Conservation (phyloP, 352 stramenopile species). For the Pythium sp. region DNA sequence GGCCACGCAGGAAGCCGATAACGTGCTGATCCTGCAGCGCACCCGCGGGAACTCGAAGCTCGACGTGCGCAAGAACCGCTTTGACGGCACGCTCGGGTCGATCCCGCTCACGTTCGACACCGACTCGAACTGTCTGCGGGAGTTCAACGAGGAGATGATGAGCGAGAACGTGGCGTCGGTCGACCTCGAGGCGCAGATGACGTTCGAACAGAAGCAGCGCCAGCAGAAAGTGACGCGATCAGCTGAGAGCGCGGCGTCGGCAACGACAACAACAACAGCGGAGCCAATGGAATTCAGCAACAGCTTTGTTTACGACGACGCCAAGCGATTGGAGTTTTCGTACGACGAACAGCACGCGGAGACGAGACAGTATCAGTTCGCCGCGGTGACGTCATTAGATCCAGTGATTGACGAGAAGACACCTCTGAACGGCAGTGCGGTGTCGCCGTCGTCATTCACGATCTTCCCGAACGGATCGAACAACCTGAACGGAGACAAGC, state of each 20-base stretch:
- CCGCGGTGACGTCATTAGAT: neutral
- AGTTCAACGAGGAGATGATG: constrained; percentile 70
- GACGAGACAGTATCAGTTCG: constrained; percentile 11
- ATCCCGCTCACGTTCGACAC: constrained; percentile 86
- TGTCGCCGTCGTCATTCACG: constrained; percentile 7
- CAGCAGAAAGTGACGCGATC: constrained; percentile 33
- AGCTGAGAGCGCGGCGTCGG: neutral
- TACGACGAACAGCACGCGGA: constrained; percentile 9
- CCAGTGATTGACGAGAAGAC: neutral
- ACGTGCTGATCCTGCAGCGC: constrained; percentile 98
- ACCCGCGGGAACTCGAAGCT: constrained; percentile 89
- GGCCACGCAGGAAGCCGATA: constrained; percentile 99
- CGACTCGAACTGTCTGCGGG: constrained; percentile 52
- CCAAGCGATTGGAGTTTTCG: constrained; percentile 7
- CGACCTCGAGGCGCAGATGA: constrained; percentile 77
- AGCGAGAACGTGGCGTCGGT: constrained; percentile 65
- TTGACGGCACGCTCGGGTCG: constrained; percentile 89
- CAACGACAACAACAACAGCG: neutral
- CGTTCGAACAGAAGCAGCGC: constrained; percentile 57
- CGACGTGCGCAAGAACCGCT: constrained; percentile 97
- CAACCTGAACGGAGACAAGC: constrained; percentile 25
- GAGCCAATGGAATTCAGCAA: neutral
- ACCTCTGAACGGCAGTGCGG: neutral
- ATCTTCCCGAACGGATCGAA: constrained; percentile 9
- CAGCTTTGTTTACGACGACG: neutral